Evolutionary conservation across 2,329 filamentous ascomycete genomes (phyloP), one percentile per base, ranked within the genome.

Genomic region (Pseudogymnoascus sp.): DNA sequence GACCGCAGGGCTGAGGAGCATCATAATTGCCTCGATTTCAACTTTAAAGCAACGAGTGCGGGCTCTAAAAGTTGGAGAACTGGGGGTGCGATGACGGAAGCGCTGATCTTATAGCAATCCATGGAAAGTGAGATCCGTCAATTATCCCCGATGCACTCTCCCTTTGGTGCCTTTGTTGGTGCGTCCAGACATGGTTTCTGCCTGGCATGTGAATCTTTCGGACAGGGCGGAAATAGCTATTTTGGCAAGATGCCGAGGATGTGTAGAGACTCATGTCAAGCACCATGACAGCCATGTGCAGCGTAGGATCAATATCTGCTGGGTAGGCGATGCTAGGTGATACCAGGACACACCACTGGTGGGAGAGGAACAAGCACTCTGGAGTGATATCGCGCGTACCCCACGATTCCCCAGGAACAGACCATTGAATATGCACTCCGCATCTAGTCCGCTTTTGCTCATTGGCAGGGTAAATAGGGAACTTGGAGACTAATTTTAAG

Each of bases 51-150:
- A 56, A 56, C 50, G 50, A 56, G 50, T 56, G 50, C 26, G 28
- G 26, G 50, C 50, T 56, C 28, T 56, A 56, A 22, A 56, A 56
- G 50, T 56, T 56, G 28, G 50, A 56, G 50, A 33, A 31, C 50
- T 33, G 16, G 16, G 16, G 28, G 28, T 33, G 11, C 14, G 16
- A 33, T 56, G 50, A 56, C 28, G 16, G 50, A 33, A 56, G 50
- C 50, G 50, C 50, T 56, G 50, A 56, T 56, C 50, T 56, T 56
- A 56, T 56, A 56, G 50, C 26, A 56, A 56, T 33, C 50, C 50
- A 56, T 56, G 16, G 50, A 33, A 56, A 56, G 50, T 31, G 28
- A 33, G 28, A 33, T 56, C 50, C 50, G 11, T 33, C 28, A 33
- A 56, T 22, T 33, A 56, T 56, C 50, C 50, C 50, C 28, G 50